Evolutionary conservation across 805 yeast genomes (phyloP).

Genomic region (Nakazawaea sp.): DNA sequence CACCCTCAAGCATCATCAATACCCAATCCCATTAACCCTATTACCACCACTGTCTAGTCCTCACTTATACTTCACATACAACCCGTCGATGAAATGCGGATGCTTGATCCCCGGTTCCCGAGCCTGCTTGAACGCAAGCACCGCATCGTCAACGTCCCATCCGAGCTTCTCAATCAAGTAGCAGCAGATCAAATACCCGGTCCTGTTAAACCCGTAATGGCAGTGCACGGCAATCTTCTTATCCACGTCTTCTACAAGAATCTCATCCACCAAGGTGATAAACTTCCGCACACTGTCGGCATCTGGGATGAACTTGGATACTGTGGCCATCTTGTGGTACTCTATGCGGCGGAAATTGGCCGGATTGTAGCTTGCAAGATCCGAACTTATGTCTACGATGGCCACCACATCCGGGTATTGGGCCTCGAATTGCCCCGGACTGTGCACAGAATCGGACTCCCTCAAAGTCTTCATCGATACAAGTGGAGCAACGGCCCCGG

Average conservation of each 20-base stretch:
- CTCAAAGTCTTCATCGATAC: slow-evolving; percentile 72
- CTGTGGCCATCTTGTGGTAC: slow-evolving; percentile 71
- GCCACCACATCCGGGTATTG: slow-evolving; percentile 46
- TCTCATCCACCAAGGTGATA: slow-evolving; percentile 43
- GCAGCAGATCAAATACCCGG: slow-evolving; percentile 68
- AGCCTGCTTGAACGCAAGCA: slow-evolving; percentile 48
- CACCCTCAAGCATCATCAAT: too few relatives aligned
- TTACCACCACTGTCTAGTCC: too few relatives aligned
- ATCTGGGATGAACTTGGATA: slow-evolving; percentile 71
- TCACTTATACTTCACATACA: slow-evolving; percentile 55
- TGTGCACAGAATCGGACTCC: slow-evolving; percentile 54
- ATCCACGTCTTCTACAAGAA: slow-evolving; percentile 20
- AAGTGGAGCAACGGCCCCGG: slow-evolving; percentile 35
- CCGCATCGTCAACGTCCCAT: slow-evolving; percentile 57
- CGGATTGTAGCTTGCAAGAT: slow-evolving; percentile 68
- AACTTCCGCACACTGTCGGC: slow-evolving; percentile 50
- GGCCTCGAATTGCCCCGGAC: slow-evolving; percentile 48
- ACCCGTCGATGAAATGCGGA: slow-evolving; percentile 68
- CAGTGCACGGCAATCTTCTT: slow-evolving; percentile 47
- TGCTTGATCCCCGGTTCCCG: slow-evolving; percentile 72
- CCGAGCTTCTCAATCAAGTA: slow-evolving; percentile 56
- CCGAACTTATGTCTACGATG: slow-evolving; percentile 64
- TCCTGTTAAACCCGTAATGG: slow-evolving; percentile 76
- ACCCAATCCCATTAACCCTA: too few relatives aligned
- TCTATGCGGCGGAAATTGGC: slow-evolving; percentile 40